Evolutionary conservation across 345 rosid genomes (phyloP).

Genomic region (Eucalyptus caleyi): DNA sequence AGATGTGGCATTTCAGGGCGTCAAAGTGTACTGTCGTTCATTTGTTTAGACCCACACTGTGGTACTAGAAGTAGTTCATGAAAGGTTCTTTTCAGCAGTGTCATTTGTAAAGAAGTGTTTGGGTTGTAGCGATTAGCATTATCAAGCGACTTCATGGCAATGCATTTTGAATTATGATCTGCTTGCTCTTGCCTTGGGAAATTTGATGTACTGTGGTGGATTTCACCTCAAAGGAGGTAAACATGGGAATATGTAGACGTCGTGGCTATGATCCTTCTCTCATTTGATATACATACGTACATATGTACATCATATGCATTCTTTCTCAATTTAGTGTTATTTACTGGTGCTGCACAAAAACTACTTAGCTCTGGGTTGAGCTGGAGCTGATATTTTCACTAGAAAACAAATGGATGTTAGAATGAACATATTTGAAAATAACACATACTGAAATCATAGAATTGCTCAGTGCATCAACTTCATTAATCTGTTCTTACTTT

Average conservation of each 20-base stretch:
- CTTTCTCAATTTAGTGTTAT: background rate
- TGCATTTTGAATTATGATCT: background rate
- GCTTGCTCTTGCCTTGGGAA: background rate
- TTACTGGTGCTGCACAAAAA: background rate
- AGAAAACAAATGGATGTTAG: background rate
- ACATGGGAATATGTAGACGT: background rate
- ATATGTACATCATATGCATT: background rate
- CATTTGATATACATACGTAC: background rate
- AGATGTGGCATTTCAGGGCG: background rate
- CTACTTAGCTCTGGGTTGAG: background rate
- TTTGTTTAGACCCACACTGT: background rate
- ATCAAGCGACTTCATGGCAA: background rate
- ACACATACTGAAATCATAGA: background rate
- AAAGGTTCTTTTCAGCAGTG: background rate
- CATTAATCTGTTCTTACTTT: background rate
- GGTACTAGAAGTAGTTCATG: background rate
- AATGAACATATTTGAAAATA: background rate
- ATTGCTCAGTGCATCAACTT: background rate
- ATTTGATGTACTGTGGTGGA: background rate
- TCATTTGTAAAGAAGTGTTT: background rate
- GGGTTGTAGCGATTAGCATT: background rate
- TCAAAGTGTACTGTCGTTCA: background rate
- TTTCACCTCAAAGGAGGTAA: background rate
- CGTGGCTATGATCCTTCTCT: background rate
- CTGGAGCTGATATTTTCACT: background rate